Percentiles rank a stretch among this genome's conserved stretches.
Conservation (phyloP, 2,329 filamentous ascomycete genomes). For the Scolecobasidium constrictum region DNA sequence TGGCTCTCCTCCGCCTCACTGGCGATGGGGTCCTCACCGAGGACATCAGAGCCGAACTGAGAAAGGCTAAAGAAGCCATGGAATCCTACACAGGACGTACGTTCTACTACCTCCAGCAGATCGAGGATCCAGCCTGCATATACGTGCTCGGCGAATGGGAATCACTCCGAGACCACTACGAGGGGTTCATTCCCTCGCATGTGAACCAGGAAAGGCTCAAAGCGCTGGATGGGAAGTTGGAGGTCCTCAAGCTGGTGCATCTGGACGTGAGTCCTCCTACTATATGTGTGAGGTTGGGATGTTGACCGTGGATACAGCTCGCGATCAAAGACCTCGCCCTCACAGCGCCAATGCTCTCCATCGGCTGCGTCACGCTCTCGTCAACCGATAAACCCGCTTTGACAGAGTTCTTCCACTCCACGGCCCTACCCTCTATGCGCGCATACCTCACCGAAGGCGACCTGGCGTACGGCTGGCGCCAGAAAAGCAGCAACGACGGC, state of each 20-base stretch:
- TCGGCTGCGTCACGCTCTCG: no score
- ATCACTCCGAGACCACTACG: neutral
- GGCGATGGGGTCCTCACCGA: neutral
- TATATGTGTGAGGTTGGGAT: no score
- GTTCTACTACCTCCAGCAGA: slow-evolving; percentile 4
- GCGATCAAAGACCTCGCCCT: neutral
- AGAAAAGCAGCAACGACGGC: no score
- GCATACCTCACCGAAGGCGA: no score
- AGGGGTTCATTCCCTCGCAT: neutral
- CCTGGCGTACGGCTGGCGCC: neutral
- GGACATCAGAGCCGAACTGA: neutral
- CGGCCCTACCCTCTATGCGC: no score
- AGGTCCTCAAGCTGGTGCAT: neutral
- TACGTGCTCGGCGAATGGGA: slow-evolving; percentile 2
- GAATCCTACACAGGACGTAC: neutral
- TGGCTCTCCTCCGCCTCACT: neutral
- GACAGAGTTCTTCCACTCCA: no score
- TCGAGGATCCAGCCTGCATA: slow-evolving; percentile 1
- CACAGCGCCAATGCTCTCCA: neutral
- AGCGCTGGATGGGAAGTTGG: neutral
- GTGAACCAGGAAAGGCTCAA: neutral
- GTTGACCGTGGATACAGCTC: no score
- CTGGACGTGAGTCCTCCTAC: no score
- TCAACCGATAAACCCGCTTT: no score
- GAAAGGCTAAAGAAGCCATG: neutral